Evolutionary conservation across 2,329 filamentous ascomycete species (phyloP).

Genomic region (Nemania sp.): DNA sequence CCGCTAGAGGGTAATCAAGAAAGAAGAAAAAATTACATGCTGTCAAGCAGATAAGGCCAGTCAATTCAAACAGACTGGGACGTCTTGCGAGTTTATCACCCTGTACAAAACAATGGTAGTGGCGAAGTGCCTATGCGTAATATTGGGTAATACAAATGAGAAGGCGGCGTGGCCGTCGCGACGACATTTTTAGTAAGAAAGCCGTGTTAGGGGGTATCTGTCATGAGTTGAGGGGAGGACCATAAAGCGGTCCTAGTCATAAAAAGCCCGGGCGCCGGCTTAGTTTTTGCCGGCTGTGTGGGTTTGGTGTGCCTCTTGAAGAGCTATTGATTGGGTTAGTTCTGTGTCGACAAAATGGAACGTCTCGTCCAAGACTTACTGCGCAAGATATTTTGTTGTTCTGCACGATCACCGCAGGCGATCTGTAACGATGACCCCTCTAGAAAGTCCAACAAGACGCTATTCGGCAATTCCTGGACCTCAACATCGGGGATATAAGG

Average conservation of each 20-base stretch:
- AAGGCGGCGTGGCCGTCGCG: constrained; percentile 42
- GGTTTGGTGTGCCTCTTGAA: constrained; percentile 57
- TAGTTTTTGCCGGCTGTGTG: constrained; percentile 53
- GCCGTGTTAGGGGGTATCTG: constrained; percentile 46
- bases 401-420: constrained; percentile 71
- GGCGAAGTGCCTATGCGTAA: constrained; percentile 29
- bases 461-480: constrained; percentile 91
- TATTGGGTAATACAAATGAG: constrained; percentile 44
- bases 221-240: constrained; percentile 43
- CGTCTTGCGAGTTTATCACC: constrained; percentile 28
- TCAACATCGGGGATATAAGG: constrained; percentile 91
- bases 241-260: constrained; percentile 27
- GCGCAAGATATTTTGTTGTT: constrained; percentile 66
- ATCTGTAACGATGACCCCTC: constrained; percentile 72
- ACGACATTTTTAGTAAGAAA: constrained; percentile 36
- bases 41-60: constrained; percentile 40
- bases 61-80: constrained; percentile 19
- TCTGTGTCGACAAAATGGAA: neutral
- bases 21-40: constrained; percentile 41
- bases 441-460: constrained; percentile 72
- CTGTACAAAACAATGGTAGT: constrained; percentile 24
- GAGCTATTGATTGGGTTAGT: constrained; percentile 53
- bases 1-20: constrained; percentile 24
- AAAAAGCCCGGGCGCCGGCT: constrained; percentile 29
- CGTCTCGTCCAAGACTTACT: constrained; percentile 56